Evolutionary conservation across 441 rosid genomes (phyloP), one percentile per base, ranked within the genome.

Genomic region (Arabidopsis lyrata): DNA sequence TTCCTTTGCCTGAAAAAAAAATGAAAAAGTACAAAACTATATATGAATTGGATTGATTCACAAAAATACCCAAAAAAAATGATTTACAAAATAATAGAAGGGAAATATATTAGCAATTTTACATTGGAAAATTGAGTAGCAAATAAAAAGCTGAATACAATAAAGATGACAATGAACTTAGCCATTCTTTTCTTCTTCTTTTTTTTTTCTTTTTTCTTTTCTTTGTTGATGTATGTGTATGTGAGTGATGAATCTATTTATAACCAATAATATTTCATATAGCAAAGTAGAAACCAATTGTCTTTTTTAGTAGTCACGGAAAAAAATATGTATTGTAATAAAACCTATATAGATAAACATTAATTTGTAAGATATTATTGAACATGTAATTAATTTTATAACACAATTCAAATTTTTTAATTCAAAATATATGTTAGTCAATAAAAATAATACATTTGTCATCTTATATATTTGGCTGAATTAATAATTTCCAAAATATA

Each of bases 81-180:
- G 20, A 14, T 66, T 66, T 8, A 50, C 5, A 50, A 22, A 35
- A 2, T n/a, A 22, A 8, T 6, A 36, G 4, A 66, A 50, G 24
- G 36, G 9, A 14, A 53, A 36, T 4, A 8, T 14, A 34, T 65
- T 4, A 16, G 16, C 6, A 38, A 38, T 5, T 6, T 58, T 70
- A 70, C 74, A 47, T 58, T 47, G 8, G 65, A 70, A 47, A 58
- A 70, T 6, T 47, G 66, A 59, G 59, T 70, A 70, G 59, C 66
- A 70, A 70, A 48, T 45, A 70, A 24, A 44, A 70, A 34, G 29
- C 3, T 47, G 29, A 70, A n/a, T 35, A 48, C 27, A 58, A 70
- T 35, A 2, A 35, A 36, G 58, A 58, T 10, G 10, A 11, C 36
- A 35, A 47, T 58, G 36, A 70, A 34, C 36, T 70, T 70, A 8